phyloP scores from a whole-genome alignment of 2,329 filamentous ascomycete species.

The Teratosphaeria gauchensis region DNA sequence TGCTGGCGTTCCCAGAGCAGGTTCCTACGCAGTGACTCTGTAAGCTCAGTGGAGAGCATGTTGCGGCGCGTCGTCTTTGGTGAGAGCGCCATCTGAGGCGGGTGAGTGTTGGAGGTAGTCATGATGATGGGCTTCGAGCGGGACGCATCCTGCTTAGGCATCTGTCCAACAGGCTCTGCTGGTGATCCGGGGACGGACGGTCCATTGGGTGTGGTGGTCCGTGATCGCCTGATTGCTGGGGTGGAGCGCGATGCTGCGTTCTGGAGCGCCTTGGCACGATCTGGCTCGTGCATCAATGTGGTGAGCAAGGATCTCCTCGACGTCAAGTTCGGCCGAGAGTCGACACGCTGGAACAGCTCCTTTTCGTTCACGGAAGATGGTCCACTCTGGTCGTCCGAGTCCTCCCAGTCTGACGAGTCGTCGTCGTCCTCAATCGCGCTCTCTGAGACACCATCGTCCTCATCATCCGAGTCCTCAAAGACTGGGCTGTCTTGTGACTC shows the following conservation, averaged over 20 bases:
- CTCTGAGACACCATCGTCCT: slow-evolving; percentile 57
- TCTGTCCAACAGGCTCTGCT: slow-evolving; percentile 3
- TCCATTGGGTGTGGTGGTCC: slow-evolving; percentile 58
- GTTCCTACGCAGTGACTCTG: slow-evolving; percentile 82
- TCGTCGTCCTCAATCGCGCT: slow-evolving; percentile 61
- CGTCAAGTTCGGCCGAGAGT: slow-evolving; percentile 74
- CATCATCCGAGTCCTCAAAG: slow-evolving; percentile 48
- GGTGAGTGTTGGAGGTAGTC: slow-evolving; percentile 57
- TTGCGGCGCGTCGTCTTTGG: slow-evolving; percentile 86
- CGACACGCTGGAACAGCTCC: slow-evolving; percentile 78
- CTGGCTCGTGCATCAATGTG: slow-evolving; percentile 73
- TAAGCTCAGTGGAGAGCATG: slow-evolving; percentile 92
- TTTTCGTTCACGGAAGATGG: slow-evolving; percentile 67
- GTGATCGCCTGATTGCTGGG: slow-evolving; percentile 48
- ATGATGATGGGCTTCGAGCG: slow-evolving; percentile 63
- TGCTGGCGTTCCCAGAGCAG: slow-evolving; percentile 93
- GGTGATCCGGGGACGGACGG: slow-evolving; percentile 54
- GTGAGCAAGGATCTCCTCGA: slow-evolving; percentile 85
- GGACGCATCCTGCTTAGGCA: slow-evolving; percentile 23
- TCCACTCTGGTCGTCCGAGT: slow-evolving; percentile 64
- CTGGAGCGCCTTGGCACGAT: slow-evolving; percentile 59
- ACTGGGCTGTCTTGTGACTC: slow-evolving; percentile 54
- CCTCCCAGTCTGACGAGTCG: slow-evolving; percentile 44
- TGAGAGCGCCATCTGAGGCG: slow-evolving; percentile 60
- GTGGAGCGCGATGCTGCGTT: slow-evolving; percentile 52